A percentile compares a stretch with the other conserved stretches of the same genome.
Evolutionary conservation across 768 basidiomycete genomes (phyloP).

Genomic region (Macrolepiota albuminosa): DNA sequence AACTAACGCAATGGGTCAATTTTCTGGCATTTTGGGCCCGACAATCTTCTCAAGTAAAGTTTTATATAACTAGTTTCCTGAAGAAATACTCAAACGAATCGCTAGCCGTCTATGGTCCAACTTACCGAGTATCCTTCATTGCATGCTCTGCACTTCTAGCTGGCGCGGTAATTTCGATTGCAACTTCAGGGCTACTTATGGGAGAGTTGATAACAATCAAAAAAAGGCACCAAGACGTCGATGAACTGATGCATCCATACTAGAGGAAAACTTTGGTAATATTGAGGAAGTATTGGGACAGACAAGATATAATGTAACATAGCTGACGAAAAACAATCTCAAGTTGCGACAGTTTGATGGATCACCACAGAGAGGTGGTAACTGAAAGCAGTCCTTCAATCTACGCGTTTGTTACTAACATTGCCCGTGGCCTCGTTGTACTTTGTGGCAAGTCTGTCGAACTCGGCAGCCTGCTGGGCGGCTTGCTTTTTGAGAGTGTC

Average conservation of each 20-base stretch:
- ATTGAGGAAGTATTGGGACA: neutral
- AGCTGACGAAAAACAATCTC: neutral
- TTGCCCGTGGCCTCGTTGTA: slow-evolving; percentile 67
- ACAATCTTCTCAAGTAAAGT: slow-evolving; percentile 12
- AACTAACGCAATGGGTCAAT: slow-evolving; percentile 10
- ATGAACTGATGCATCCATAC: neutral
- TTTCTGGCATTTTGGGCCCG: slow-evolving; percentile 12
- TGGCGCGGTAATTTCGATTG: slow-evolving; percentile 5
- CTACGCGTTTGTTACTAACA: slow-evolving; percentile 55
- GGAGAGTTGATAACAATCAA: slow-evolving; percentile 2
- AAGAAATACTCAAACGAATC: neutral
- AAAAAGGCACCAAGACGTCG: neutral
- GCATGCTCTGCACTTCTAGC: slow-evolving; percentile 8
- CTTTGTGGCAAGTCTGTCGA: slow-evolving; percentile 76
- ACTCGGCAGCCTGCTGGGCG: slow-evolving; percentile 70
- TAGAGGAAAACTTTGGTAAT: neutral
- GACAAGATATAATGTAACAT: neutral
- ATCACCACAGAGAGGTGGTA: neutral
- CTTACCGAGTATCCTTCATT: slow-evolving; percentile 12
- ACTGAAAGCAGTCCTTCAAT: slow-evolving; percentile 29
- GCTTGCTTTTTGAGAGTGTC: slow-evolving; percentile 84
- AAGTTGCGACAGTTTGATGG: neutral
- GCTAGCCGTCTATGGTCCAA: slow-evolving; percentile 12
- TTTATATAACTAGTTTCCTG: neutral
- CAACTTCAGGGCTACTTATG: slow-evolving; percentile 8